These are phyloP conservation scores for Amauroascus verrucosus DNA, from an alignment of 2,329 filamentous ascomycete species.

Conservation along the genomic window DNA sequence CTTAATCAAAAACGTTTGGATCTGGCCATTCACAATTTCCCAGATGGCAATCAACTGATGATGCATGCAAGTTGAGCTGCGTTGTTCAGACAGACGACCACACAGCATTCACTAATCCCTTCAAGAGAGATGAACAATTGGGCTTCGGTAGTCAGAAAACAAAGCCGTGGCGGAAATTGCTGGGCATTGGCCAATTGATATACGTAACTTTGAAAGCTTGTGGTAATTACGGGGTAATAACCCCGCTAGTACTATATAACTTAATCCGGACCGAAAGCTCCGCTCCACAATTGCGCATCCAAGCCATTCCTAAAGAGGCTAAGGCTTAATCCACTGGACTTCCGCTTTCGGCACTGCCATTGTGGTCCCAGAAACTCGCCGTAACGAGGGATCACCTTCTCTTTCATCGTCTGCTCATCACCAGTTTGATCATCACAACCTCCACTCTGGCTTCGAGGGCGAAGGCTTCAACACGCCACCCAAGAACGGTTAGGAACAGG, in stretches of 20 bases:
- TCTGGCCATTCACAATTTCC: background rate
- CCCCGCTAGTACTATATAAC: background rate
- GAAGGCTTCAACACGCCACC: too few relatives aligned
- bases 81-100: too few relatives aligned
- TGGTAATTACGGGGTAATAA: background rate
- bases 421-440: too few relatives aligned
- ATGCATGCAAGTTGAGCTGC: too few relatives aligned
- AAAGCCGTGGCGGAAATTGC: too few relatives aligned
- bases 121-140: background rate
- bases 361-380: background rate
- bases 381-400: background rate
- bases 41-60: background rate
- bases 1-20: background rate
- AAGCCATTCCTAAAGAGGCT: background rate
- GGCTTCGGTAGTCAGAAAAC: background rate
- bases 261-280: conserved; percentile 1
- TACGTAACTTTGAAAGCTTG: background rate
- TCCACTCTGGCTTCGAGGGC: too few relatives aligned
- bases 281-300: background rate
- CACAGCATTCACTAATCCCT: too few relatives aligned
- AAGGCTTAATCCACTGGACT: background rate
- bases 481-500: too few relatives aligned
- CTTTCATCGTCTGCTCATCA: background rate
- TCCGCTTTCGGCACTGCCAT: background rate
- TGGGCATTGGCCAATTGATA: background rate